A percentile compares a stretch with the other conserved stretches of the same genome.
Evolutionary conservation across 768 basidiomycete species (phyloP).

Genomic region (Kwoniella sp.): DNA sequence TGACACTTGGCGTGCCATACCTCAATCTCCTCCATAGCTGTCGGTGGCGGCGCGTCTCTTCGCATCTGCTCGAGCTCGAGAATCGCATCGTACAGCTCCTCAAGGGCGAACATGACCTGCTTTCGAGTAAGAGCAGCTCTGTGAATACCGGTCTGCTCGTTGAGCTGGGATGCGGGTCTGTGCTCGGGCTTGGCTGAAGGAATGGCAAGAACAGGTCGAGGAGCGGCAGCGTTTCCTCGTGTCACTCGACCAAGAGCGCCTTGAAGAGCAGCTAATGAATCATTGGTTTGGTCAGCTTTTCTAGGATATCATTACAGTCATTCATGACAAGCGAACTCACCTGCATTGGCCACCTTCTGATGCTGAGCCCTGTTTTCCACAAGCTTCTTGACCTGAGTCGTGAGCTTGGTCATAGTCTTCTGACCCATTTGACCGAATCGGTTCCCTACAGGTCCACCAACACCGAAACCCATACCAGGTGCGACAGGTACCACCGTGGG

Average conservation of each 20-base stretch:
- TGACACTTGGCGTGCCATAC: conserved; percentile 49
- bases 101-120: conserved; percentile 75
- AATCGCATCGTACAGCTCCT: conserved; percentile 80
- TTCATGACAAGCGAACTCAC: conserved; percentile 17
- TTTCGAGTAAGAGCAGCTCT: conserved; percentile 66
- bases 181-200: conserved; percentile 57
- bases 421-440: conserved; percentile 47
- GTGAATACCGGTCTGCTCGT: conserved; percentile 41
- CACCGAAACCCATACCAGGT: conserved; percentile 74
- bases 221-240: conserved; percentile 92
- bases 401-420: conserved; percentile 57
- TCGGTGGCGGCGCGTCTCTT: conserved; percentile 69
- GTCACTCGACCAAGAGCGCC: conserved; percentile 95
- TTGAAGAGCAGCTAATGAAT: conserved; percentile 62
- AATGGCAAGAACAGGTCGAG: conserved; percentile 90
- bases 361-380: conserved; percentile 72
- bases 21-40: conserved; percentile 41
- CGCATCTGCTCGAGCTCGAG: conserved; percentile 82
- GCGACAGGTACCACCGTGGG: conserved; percentile 77
- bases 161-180: conserved; percentile 54
- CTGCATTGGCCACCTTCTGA: conserved; percentile 35
- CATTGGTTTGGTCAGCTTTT: conserved; percentile 3
- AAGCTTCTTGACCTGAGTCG: conserved; percentile 85
- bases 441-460: conserved; percentile 61
- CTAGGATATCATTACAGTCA: not conserved